Conservation (phyloP, 139 green algal genomes). For the Diplosphaera chodatii region DNA sequence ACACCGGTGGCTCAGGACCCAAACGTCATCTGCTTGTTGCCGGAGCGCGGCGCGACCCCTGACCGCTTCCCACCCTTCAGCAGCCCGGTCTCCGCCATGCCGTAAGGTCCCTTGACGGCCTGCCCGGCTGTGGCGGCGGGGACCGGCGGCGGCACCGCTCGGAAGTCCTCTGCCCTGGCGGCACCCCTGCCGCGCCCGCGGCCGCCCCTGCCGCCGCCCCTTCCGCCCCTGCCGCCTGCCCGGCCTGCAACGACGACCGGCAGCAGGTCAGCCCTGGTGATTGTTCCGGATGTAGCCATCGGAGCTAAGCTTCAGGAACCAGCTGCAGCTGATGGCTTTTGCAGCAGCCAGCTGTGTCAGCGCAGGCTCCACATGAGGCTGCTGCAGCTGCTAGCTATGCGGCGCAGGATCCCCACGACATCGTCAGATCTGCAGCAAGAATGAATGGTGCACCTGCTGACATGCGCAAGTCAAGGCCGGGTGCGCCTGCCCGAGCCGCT, state of each 20-base stretch:
- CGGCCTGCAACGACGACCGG: too few species aligned
- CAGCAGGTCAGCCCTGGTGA: too few species aligned
- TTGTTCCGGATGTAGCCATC: too few species aligned
- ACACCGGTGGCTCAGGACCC: too few species aligned
- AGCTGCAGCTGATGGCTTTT: too few species aligned
- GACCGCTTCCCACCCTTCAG: slow-evolving; percentile 36
- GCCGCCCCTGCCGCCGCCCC: slow-evolving; percentile 1
- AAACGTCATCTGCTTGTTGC: slow-evolving; percentile 33
- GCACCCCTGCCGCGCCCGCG: background rate
- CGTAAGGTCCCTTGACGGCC: slow-evolving; percentile 32
- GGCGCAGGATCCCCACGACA: too few species aligned
- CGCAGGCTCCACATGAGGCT: too few species aligned
- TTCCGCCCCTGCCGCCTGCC: background rate
- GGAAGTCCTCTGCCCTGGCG: slow-evolving; percentile 6
- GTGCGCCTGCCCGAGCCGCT: background rate
- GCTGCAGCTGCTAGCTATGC: too few species aligned
- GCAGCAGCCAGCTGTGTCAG: too few species aligned
- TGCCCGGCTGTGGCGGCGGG: background rate
- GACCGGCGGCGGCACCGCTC: slow-evolving; percentile 2
- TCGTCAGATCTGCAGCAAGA: too few species aligned
- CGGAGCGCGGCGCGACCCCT: slow-evolving; percentile 21
- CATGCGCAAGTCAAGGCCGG: background rate
- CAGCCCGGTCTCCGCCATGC: background rate
- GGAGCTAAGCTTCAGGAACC: too few species aligned
- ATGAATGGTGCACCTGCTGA: too few species aligned